Evolutionary conservation across 345 rosid species (phyloP).

Genomic region (Murraya koenigii): DNA sequence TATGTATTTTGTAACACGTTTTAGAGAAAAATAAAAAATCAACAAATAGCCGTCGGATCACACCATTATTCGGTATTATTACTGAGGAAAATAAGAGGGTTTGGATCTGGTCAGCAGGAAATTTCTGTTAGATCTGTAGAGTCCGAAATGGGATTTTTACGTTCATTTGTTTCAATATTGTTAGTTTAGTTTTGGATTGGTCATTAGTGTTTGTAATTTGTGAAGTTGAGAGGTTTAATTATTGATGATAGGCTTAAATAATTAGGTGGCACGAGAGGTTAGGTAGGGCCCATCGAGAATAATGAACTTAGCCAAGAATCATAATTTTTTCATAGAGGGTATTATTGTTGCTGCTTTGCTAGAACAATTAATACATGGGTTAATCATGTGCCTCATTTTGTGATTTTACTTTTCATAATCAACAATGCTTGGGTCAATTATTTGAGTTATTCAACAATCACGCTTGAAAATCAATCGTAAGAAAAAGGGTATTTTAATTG

Average conservation of each 20-base stretch:
- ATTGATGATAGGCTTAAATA: conserved; percentile 20
- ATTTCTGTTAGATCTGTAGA: not conserved
- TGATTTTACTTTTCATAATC: not conserved
- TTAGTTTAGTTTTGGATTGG: not conserved
- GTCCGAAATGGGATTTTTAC: not conserved
- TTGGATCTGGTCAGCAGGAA: conserved; percentile 4
- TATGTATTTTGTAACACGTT: not conserved
- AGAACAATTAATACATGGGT: too few species aligned
- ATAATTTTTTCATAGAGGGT: not conserved
- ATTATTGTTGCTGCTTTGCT: not conserved
- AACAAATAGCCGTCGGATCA: not conserved
- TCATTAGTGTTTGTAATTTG: conserved; percentile 1
- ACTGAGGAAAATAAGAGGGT: not conserved
- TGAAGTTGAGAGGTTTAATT: conserved; percentile 12
- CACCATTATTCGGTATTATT: not conserved
- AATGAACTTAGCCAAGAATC: conserved; percentile 11
- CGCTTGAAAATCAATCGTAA: not conserved
- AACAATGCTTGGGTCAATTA: not conserved
- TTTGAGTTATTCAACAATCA: not conserved
- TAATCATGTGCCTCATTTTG: not conserved
- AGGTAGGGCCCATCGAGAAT: conserved; percentile 21
- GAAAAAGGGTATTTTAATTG: too few species aligned
- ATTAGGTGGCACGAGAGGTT: conserved; percentile 7
- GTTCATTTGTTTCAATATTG: not conserved
- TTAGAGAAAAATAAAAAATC: not conserved